A percentile compares a stretch with the other conserved stretches of the same genome.
These are phyloP conservation scores for Setomelanomma holmii DNA, from an alignment of 2,329 filamentous ascomycete genomes.

Conservation along the genomic window DNA sequence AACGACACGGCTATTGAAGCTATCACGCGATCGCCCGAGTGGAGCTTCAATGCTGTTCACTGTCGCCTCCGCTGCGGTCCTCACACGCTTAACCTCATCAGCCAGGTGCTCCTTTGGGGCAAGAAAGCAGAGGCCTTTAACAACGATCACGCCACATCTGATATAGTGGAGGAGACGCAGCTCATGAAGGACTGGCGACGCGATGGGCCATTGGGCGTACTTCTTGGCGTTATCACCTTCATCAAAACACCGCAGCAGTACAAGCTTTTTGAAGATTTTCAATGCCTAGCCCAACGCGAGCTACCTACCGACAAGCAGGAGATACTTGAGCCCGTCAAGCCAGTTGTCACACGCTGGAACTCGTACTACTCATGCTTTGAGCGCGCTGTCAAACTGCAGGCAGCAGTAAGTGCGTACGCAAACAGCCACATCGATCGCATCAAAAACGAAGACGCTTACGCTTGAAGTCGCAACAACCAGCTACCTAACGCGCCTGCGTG, in stretches of 20 bases:
- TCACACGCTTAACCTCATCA: too few species aligned
- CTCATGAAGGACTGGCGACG: background rate
- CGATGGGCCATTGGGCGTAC: background rate
- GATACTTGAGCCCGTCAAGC: too few species aligned
- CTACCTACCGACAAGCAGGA: too few species aligned
- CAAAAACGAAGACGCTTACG: background rate
- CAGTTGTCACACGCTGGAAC: too few species aligned
- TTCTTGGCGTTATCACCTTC: background rate
- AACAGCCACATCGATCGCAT: background rate
- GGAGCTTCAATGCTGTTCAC: conserved; percentile 2
- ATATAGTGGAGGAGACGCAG: background rate
- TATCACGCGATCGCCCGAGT: background rate
- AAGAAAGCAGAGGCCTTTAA: background rate
- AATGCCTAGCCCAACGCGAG: background rate
- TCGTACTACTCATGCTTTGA: too few species aligned
- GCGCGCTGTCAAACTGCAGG: background rate
- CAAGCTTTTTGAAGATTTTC: background rate
- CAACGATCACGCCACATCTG: background rate
- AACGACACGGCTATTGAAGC: conserved; percentile 4
- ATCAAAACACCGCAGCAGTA: background rate
- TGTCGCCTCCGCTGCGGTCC: too few species aligned
- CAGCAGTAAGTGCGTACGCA: background rate
- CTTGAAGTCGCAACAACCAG: too few species aligned
- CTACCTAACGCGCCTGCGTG: too few species aligned
- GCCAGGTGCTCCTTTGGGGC: too few species aligned